Base-by-base conservation (phyloP, 2,329 filamentous ascomycete genomes). In the Dactylonectria estremocensis region DNA sequence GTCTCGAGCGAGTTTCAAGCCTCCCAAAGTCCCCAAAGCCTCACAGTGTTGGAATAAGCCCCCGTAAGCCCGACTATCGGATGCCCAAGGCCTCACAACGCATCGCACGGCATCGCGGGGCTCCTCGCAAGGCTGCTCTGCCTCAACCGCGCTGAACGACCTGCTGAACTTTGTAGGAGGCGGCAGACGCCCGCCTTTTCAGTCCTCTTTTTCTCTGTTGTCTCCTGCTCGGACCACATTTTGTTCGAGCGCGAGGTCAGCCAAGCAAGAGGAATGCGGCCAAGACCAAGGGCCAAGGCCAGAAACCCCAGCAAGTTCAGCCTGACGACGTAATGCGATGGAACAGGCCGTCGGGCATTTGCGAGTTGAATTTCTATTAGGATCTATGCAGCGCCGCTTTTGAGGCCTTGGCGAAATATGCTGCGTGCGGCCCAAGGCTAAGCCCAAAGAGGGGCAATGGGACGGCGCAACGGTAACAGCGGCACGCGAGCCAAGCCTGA, bases 251-350 rank as follows among this genome's bases (percentile, higher is more conserved):
- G 9, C 14, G 28, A 35, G 20, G 28, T 53, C 20, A 35, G 20
- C 20, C 50, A 53, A 53, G 50, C 11, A 28, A 35, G 11, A 53
- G n/a, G n/a, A 53, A 31, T 24, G 33, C 28, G 20, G 35, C 33
- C 52, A 55, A 40, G 33, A 35, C 33, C 16, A 40, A 28, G 35
- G 45, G 50, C 49, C 24, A 31, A 50, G 48, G 9, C 48, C 5
- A 22, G 48, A 35, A 40, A 22, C 33, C 20, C 33, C 20, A n/a
- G 57, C 18, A 49, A 18, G 31, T 52, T 52, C 48, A 60, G 57
- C 57, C 56, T 33, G 45, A 35, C 55, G 55, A 58, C 43, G 43
- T 49, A 58, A 58, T 33, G 40, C 14, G 28, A 46, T 18, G 55
- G 43, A 28, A 28, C 24, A 28, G 24, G 24, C 24, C 24, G 24